Base-by-base conservation (phyloP, 1,284 basidiomycete genomes). In the Cryptococcus sp. region DNA sequence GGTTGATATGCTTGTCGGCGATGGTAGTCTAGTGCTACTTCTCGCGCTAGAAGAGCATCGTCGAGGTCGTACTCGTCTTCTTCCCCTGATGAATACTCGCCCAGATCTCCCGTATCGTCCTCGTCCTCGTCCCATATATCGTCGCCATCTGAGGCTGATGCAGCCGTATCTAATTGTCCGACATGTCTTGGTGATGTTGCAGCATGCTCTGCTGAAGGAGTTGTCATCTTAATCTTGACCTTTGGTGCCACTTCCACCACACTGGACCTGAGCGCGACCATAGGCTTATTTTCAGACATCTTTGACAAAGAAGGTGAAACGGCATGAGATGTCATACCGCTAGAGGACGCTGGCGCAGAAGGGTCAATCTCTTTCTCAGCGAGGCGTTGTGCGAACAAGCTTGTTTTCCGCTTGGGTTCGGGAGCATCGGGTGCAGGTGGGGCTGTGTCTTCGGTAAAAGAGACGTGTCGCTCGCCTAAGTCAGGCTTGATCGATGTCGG, bases 21-120 rank as follows among this genome's bases (percentile, higher is more conserved):
- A 57, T 77, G 75, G 50, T 70, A 75, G 40, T 72, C 75, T 23
- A 77, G 62, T 1, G 75, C 75, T 2, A 75, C 67, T 56, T 77
- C 74, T 25, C 75, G 61, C 15, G 68, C 69, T 13, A 75, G 63
- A 0, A 77, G 57, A 11, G 74, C 75, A 45, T 77, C 70, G 54
- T 77, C 74, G 13, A 77, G 62, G 48, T 72, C 69, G 55, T 75
- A 75, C 56, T 75, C 75, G 59, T 77, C 75, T 43, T 75, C 73
- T 19, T 73, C 70, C 7, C 65, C 71, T 16, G 66, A 64, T 17
- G 58, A 60, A 40, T 62, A 69, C n/a, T 72, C 66, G 55, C 61
- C 62, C 13, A 68, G 57, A 20, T 73, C 74, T 10, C 68, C 72
- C 17, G 68, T 69, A 10, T 64, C 62, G 26, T 65, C 62, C 15